Evolutionary conservation across 768 basidiomycete species (phyloP).

Genomic region (Dioszegia aurantiaca): DNA sequence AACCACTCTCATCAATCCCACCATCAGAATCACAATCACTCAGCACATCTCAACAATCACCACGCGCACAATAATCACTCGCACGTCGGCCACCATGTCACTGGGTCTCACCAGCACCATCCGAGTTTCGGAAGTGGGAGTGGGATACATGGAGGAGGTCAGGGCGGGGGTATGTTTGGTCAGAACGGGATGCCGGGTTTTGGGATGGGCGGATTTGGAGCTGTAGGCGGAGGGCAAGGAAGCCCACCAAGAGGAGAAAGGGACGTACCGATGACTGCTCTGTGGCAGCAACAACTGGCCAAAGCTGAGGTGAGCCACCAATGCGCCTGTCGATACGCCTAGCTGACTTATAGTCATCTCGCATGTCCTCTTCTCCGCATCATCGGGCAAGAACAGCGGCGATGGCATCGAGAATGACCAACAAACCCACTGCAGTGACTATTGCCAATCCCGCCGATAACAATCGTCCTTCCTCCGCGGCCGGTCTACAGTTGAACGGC

Average conservation of each 20-base stretch:
- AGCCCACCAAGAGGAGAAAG: conserved; percentile 38
- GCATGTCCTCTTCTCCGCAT: conserved; percentile 81
- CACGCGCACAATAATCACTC: conserved; percentile 1
- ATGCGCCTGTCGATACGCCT: neutral
- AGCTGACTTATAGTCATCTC: conserved; percentile 62
- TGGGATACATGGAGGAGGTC: conserved; percentile 14
- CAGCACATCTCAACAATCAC: conserved; percentile 5
- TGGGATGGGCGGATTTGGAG: conserved; percentile 9
- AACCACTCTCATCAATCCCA: conserved; percentile 15
- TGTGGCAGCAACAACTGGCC: conserved; percentile 91
- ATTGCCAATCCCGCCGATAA: conserved; percentile 71
- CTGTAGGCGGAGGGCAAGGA: conserved; percentile 15
- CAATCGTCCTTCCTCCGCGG: conserved; percentile 48
- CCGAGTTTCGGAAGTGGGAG: conserved; percentile 20
- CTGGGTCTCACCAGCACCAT: conserved; percentile 15
- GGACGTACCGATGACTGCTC: conserved; percentile 60
- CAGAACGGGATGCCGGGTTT: conserved; percentile 8
- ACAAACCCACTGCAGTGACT: conserved; percentile 77
- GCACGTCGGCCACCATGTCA: conserved; percentile 9
- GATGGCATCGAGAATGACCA: conserved; percentile 78
- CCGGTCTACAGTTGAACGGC: conserved; percentile 41
- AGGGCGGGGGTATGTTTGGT: conserved; percentile 18
- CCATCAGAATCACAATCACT: conserved; percentile 1
- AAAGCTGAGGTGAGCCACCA: conserved; percentile 71
- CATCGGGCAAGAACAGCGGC: conserved; percentile 94